Evolutionary conservation across 257 asterid genomes (phyloP).

Genomic region (Leonotis leonurus): DNA sequence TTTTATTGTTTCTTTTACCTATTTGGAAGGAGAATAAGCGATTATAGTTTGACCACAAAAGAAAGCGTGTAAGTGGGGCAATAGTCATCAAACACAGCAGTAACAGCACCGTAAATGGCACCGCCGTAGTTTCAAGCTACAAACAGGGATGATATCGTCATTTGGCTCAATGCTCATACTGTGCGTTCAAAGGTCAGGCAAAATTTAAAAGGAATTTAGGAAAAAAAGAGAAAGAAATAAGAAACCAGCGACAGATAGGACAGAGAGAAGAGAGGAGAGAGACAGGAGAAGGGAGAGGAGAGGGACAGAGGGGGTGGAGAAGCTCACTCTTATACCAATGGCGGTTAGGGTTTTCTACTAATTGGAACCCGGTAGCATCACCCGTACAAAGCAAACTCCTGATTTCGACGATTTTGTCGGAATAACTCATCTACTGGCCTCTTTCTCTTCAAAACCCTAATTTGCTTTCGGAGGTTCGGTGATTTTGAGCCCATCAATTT

Average conservation of each 20-base stretch:
- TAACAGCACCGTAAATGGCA: neutral
- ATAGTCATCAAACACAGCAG: neutral
- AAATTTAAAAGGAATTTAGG: conserved; percentile 7
- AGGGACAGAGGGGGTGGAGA: conserved; percentile 20
- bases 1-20: no score
- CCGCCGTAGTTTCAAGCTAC: neutral
- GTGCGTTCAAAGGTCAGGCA: conserved; percentile 31
- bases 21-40: neutral
- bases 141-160: conserved; percentile 27
- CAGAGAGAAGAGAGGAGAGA: conserved; percentile 26
- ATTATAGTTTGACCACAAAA: conserved; percentile 4
- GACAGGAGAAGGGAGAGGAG: conserved; percentile 19
- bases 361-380: conserved; percentile 23
- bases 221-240: conserved; percentile 21
- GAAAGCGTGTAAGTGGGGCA: conserved; percentile 18
- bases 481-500: conserved; percentile 18
- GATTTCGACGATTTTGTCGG: conserved; percentile 6
- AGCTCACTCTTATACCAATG: conserved; percentile 30
- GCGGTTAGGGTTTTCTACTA: conserved; percentile 56
- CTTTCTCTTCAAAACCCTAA: conserved; percentile 53
- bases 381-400: conserved; percentile 2
- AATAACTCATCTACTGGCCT: conserved; percentile 1
- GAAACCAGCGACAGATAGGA: conserved; percentile 26
- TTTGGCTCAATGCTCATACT: conserved; percentile 12
- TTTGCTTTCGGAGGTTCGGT: conserved; percentile 14